Evolutionary conservation across 306 rosid species (phyloP), one percentile per base, ranked within the genome.

Genomic region (Carpinus fangiana): DNA sequence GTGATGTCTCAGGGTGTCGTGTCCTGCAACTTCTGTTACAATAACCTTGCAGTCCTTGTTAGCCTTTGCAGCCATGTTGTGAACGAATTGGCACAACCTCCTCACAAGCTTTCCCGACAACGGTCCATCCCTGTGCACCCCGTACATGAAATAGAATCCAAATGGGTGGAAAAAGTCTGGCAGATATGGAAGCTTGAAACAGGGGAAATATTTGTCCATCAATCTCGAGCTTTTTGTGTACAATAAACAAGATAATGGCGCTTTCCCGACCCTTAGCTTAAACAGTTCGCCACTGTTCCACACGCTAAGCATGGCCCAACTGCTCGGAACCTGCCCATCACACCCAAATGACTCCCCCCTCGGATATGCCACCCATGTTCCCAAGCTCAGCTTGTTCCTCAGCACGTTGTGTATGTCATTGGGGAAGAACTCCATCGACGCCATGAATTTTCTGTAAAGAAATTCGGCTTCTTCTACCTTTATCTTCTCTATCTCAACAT

Each of bases 91-190:
- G 83, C 98, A 94, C 73, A 94, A 77, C 3, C 80, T 84, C 73
- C 84, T 76, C 34, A 92, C 92, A 14, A 94, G 82, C 84, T 82
- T 90, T 86, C 93, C 97, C 0, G 93, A 86, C 54, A 84, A 76
- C 38, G 95, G 93, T 4, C 98, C 97, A 75, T 92, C 91, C 54
- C 74, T 85, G 74, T 87, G 82, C 69, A 92, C 57, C 46, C 97
- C 98, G 82, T 92, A 92, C 86, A 94, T 84, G 86, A 94, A 94
- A 73, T 92, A 92, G 70, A 94, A 94, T 72, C 98, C 98, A 85
- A 94, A 94, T 0, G 97, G 97, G 77, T 79, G 67, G 72, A 86
- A 89, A 71, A 90, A 92, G 75, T 92, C 86, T 12, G 96, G 97
- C 11, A 94, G 72, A 7, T 84, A 81, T 16, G 89, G 87, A 16